Evolutionary conservation across 2,329 filamentous ascomycete genomes (phyloP), one percentile per base, ranked within the genome.

Genomic region (Pseudodiploospora longispora): DNA sequence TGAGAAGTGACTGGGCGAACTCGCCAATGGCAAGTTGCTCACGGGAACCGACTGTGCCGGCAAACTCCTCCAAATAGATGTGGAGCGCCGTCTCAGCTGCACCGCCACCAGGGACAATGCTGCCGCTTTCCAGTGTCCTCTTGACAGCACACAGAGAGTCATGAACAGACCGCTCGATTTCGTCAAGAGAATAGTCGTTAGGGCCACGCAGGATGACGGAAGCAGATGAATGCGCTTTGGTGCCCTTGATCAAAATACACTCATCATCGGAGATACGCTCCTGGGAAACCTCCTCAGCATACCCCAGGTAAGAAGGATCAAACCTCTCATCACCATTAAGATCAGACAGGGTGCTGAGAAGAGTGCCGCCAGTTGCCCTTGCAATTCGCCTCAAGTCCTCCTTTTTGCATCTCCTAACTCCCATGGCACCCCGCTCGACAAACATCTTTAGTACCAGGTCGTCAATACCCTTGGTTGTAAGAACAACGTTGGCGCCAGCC

Each of bases 181-280:
- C 93, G 60, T 98, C 93, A 30, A 98, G 80, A 49, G 88, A 87
- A 71, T 86, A 97, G 67, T 98, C 93, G 68, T 98, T 97, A 55
- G 93, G 78, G 38, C 93, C 93, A 47, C 93, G 87, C 43, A 98
- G 85, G 55, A 98, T 94, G 66, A 96, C 89, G 12, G 93, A 98
- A 30, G 93, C 90, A 6, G 90, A 95, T 3, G 85, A 93, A 69
- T 93, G 88, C 29, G 85, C 79, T 73, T 96, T 97, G 59, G 93
- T 95, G 44, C 91, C 91, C 75, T 93, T 95, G 63, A 98, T 78
- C 51, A 98, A 71, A 54, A 98, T 98, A 67, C 91, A 97, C 73
- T 98, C 93, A 56, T 98, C 93, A 59, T 98, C 93, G 3, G 93
- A 97, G 63, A 98, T 97, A 59, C 91, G 85, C 74, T 97, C 93